phyloP scores from a whole-genome alignment of 331 rosid species.

The Quercus phellos region DNA sequence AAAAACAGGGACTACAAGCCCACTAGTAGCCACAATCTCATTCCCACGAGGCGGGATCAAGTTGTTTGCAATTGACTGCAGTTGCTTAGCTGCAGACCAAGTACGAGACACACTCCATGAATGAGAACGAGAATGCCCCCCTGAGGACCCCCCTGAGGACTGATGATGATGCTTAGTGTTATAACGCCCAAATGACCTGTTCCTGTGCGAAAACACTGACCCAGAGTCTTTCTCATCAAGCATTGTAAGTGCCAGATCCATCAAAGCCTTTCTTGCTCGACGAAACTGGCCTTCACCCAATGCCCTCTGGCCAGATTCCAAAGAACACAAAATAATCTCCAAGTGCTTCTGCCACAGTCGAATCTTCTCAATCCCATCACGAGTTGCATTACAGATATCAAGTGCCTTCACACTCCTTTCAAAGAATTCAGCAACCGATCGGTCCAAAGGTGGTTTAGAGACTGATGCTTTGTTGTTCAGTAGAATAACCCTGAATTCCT shows the following conservation, averaged over 20 bases:
- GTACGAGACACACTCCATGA: slow-evolving; percentile 87
- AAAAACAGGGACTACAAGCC: slow-evolving; percentile 60
- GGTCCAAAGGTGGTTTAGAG: slow-evolving; percentile 63
- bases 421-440: slow-evolving; percentile 56
- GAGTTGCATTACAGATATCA: slow-evolving; percentile 77
- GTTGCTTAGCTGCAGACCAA: slow-evolving; percentile 94
- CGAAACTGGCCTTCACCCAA: slow-evolving; percentile 75
- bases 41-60: slow-evolving; percentile 69
- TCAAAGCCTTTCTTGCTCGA: slow-evolving; percentile 82
- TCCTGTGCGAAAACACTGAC: slow-evolving; percentile 56
- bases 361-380: slow-evolving; percentile 79
- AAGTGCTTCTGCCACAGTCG: slow-evolving; percentile 70
- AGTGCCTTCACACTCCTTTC: slow-evolving; percentile 88
- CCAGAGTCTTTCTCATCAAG: slow-evolving; percentile 76
- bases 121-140: slow-evolving; percentile 80
- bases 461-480: slow-evolving; percentile 44
- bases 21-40: slow-evolving; percentile 55
- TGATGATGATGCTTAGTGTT: slow-evolving; percentile 32
- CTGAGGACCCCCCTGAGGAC: slow-evolving; percentile 32
- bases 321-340: slow-evolving; percentile 67
- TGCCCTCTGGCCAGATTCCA: slow-evolving; percentile 56
- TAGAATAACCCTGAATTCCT: slow-evolving; percentile 61
- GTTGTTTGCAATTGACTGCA: slow-evolving; percentile 73
- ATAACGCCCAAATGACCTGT: slow-evolving; percentile 83
- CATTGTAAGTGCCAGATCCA: slow-evolving; percentile 76